Base-by-base conservation (phyloP, 1,139 yeast genomes). In the Yarrowia galli region DNA sequence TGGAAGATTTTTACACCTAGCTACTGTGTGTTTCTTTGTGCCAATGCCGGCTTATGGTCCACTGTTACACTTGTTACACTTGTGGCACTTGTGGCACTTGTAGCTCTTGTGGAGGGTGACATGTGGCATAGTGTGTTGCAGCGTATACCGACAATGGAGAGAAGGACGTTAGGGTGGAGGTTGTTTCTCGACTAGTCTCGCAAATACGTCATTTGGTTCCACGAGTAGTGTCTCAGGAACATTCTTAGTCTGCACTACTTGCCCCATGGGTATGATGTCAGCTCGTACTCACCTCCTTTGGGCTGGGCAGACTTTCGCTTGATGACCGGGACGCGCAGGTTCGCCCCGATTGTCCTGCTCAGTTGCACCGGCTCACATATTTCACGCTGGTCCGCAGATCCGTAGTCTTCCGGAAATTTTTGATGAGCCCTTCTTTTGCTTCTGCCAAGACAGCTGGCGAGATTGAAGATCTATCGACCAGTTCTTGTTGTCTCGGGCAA, bases 251-350 rank as follows among this genome's bases (percentile, higher is more conserved):
- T 38, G 10, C 15, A 15, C 36, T 35, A 15, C 36, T 35, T 35
- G 36, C 13, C 36, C 15, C 9, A 28, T 28, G n/a, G n/a, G n/a
- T n/a, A n/a, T n/a, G n/a, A 28, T 28, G 8, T 28, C 8, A 28
- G 32, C 32, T 28, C 32, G 32, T 6, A 28, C 32, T 36, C 40
- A 15, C 40, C 16, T 15, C 16, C 40, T 15, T 1, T 3, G 54
- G 54, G 54, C 54, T 48, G 54, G 54, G 51, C 51, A 22, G 28
- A 46, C 51, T 46, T 46, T 48, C 54, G 54, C 54, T 48, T 48
- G 54, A 46, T 22, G 20, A 15, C 35, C 35, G 9, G 15, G 16
- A 13, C 23, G 51, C 35, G 35, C 35, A 16, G 38, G 12, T 28
- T 48, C 54, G 54, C 54, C 2, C 54, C 54, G 54, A 48, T 48